Percentiles rank a stretch among this genome's conserved stretches.
phyloP scores from a whole-genome alignment of 176 grass and related monocot species.

The Areca catechu region DNA sequence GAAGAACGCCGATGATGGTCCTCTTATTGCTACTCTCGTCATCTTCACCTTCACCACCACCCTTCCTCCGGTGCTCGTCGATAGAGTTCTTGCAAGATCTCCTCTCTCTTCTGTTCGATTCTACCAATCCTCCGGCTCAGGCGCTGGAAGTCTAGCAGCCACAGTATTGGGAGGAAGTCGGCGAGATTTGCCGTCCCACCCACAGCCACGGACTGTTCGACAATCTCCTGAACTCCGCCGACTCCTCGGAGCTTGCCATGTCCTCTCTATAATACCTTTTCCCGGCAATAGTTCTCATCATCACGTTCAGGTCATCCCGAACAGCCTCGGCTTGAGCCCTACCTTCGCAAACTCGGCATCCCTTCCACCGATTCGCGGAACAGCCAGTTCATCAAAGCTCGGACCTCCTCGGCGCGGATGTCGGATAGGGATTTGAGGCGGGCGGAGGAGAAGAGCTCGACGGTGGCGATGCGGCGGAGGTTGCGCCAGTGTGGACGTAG shows the following conservation, averaged over 20 bases:
- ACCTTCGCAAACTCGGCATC: background rate
- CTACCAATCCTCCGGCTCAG: background rate
- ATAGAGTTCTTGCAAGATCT: constrained; percentile 31
- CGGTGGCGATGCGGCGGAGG: too few relatives aligned
- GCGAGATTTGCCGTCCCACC: constrained; percentile 30
- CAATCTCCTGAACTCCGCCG: constrained; percentile 20
- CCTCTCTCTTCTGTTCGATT: constrained; percentile 13
- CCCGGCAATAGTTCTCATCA: constrained; percentile 27
- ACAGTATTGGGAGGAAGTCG: constrained; percentile 34
- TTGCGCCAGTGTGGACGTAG: too few relatives aligned
- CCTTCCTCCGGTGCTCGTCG: constrained; percentile 17
- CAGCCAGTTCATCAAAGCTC: too few relatives aligned
- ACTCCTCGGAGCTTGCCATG: constrained; percentile 2
- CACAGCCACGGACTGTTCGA: constrained; percentile 19
- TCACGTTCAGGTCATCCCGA: constrained; percentile 38
- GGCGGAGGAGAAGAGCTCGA: too few relatives aligned
- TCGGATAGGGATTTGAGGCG: too few relatives aligned
- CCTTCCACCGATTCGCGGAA: too few relatives aligned
- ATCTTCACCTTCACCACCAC: background rate
- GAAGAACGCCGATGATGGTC: constrained; percentile 27
- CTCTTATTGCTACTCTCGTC: background rate
- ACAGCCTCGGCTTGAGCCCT: constrained; percentile 21
- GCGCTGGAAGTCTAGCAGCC: constrained; percentile 8
- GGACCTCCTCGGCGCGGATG: too few relatives aligned
- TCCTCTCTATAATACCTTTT: constrained; percentile 27